Percentiles rank a stretch among this genome's conserved stretches.
Conservation (phyloP, 176 grass and related monocot species). For the Carex pumila region DNA sequence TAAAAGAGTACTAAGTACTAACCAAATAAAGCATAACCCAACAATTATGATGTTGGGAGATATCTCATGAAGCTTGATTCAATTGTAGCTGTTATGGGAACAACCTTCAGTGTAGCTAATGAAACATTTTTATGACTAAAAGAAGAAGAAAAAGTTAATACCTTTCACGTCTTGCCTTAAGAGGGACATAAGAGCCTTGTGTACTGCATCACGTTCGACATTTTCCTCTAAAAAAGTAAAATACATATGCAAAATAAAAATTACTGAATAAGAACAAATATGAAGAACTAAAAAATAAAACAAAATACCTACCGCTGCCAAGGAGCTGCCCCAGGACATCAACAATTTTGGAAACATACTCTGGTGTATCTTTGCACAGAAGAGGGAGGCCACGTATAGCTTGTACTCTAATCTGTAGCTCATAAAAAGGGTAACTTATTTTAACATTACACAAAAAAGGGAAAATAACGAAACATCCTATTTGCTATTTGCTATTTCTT, state of each 20-base stretch:
- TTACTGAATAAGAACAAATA: conserved; percentile 18
- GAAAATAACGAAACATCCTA: neutral
- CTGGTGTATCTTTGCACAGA: conserved; percentile 81
- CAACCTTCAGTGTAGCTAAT: neutral
- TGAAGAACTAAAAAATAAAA: conserved; percentile 20
- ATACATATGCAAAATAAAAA: conserved; percentile 6
- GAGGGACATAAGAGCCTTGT: conserved; percentile 93
- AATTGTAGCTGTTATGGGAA: neutral
- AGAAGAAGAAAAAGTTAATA: conserved; percentile 23
- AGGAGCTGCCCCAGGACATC: conserved; percentile 96
- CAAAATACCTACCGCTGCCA: conserved; percentile 52
- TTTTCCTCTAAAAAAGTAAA: conserved; percentile 67
- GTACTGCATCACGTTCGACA: conserved; percentile 97
- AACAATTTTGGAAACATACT: conserved; percentile 86
- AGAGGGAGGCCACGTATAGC: conserved; percentile 97
- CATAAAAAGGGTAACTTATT: neutral
- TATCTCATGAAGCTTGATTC: neutral
- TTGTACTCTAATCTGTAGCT: conserved; percentile 86
- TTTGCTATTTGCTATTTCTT: neutral
- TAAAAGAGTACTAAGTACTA: neutral
- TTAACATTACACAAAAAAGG: neutral
- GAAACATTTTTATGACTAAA: conserved; percentile 3
- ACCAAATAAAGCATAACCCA: neutral
- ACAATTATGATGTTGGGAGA: neutral
- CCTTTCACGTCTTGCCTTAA: conserved; percentile 96